phyloP scores from a whole-genome alignment of 352 stramenopile genomes.

The Pythium utonaiense region DNA sequence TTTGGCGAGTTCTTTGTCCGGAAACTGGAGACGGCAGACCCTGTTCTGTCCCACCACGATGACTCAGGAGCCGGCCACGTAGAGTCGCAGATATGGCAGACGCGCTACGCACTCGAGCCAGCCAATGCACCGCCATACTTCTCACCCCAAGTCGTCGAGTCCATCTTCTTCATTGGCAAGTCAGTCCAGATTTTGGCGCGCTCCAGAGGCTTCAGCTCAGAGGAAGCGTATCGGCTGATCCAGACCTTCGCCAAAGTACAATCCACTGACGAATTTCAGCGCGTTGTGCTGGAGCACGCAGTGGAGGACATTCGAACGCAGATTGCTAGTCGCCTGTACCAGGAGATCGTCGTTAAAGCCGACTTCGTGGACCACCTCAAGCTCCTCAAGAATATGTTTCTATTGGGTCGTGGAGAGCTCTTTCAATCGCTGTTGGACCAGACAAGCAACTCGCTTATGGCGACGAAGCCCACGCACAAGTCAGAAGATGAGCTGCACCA shows the following conservation, averaged over 20 bases:
- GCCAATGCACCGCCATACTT: slow-evolving; percentile 64
- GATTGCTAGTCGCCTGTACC: slow-evolving; percentile 52
- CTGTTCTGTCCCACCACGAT: too few relatives aligned
- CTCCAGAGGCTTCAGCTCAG: slow-evolving; percentile 40
- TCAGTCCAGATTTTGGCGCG: slow-evolving; percentile 51
- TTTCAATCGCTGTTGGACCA: slow-evolving; percentile 74
- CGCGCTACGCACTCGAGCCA: slow-evolving; percentile 49
- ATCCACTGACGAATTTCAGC: slow-evolving; percentile 39
- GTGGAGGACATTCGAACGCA: slow-evolving; percentile 53
- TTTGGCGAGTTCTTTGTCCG: slow-evolving; percentile 74
- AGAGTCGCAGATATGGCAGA: slow-evolving; percentile 35
- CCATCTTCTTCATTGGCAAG: slow-evolving; percentile 67
- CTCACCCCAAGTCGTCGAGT: slow-evolving; percentile 50
- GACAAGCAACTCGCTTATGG: slow-evolving; percentile 49
- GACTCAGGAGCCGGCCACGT: not conserved
- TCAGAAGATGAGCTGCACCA: slow-evolving; percentile 66
- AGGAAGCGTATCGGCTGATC: slow-evolving; percentile 50
- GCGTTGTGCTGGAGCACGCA: slow-evolving; percentile 41
- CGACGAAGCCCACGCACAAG: slow-evolving; percentile 38
- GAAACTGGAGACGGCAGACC: slow-evolving; percentile 18
- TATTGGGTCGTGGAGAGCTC: slow-evolving; percentile 62
- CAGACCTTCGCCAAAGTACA: slow-evolving; percentile 35
- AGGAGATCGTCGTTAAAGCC: slow-evolving; percentile 63
- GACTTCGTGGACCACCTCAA: slow-evolving; percentile 58
- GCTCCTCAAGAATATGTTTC: slow-evolving; percentile 62